A percentile compares a stretch with the other conserved stretches of the same genome.
These are phyloP conservation scores for Neonectria hederae DNA, from an alignment of 2,329 filamentous ascomycete species.

Conservation along the genomic window DNA sequence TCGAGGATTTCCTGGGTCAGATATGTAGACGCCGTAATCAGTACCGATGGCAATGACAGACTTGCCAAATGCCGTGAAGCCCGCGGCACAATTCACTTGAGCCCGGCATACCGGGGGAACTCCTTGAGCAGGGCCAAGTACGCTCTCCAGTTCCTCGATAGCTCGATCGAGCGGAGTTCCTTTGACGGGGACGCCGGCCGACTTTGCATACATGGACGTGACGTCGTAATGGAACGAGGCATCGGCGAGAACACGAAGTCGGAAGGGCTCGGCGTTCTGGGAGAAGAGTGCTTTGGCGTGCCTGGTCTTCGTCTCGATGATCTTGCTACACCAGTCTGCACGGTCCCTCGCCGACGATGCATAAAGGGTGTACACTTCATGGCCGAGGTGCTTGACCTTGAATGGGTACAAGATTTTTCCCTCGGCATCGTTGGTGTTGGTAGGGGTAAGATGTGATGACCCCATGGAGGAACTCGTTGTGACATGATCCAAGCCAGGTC, in stretches of 20 bases:
- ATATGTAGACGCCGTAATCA: slow-evolving; percentile 91
- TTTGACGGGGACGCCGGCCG: slow-evolving; percentile 77
- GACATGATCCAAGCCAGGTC: slow-evolving; percentile 72
- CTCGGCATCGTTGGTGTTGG: slow-evolving; percentile 72
- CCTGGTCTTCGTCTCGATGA: slow-evolving; percentile 92
- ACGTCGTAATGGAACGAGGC: slow-evolving; percentile 86
- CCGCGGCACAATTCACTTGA: slow-evolving; percentile 90
- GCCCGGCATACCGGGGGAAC: slow-evolving; percentile 84
- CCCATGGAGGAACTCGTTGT: slow-evolving; percentile 73
- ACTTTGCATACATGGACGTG: slow-evolving; percentile 66
- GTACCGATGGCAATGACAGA: slow-evolving; percentile 94
- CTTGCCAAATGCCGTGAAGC: slow-evolving; percentile 85
- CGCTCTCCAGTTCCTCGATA: slow-evolving; percentile 85
- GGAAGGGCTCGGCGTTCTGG: slow-evolving; percentile 96
- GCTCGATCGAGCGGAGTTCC: slow-evolving; percentile 93
- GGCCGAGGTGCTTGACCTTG: slow-evolving; percentile 92
- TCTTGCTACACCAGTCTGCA: slow-evolving; percentile 90
- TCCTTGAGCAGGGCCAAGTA: slow-evolving; percentile 75
- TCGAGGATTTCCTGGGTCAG: slow-evolving; percentile 87
- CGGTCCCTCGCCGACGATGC: slow-evolving; percentile 79
- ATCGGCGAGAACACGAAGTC: slow-evolving; percentile 90
- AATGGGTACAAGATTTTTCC: slow-evolving; percentile 93
- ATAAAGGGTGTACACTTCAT: slow-evolving; percentile 92
- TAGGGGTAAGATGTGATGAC: slow-evolving; percentile 55
- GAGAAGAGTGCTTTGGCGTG: slow-evolving; percentile 89